Base-by-base conservation (phyloP, 129 eudicot species). In the Flaveria brownii region DNA sequence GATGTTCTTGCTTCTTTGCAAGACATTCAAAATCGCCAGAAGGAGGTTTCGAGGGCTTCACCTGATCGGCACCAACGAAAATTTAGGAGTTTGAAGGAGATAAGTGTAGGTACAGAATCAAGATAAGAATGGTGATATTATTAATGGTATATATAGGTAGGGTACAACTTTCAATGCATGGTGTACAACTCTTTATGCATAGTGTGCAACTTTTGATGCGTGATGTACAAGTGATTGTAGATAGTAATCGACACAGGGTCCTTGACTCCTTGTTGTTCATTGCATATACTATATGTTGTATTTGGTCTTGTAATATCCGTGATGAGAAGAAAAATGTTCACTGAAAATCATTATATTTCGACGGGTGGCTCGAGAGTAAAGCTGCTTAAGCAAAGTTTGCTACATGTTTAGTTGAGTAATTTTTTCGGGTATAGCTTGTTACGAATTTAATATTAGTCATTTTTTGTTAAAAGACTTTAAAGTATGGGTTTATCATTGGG, bases 1-100 rank as follows among this genome's bases (percentile, higher is more conserved):
- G 89, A 89, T 16, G 87, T 89, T 16, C 78, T 91, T 28, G 81
- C 87, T 7, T 28, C 82, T 1, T 81, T 91, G 49, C 81, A 77
- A 78, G 78, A 82, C 9, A 80, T 82, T 64, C 76, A 80, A 78
- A 91, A 79, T 20, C 66, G 71, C 7, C 69, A 73, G 2, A 83
- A 81, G 45, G 84, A 81, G 64, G 74, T 66, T 10, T 59, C 57
- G 10, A 60, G 83, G 80, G 52, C 25, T 18, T 55, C 75, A 1
- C 79, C 70, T 22, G 69, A 60, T 46, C 70, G 41, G 14, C 76
- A 74, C 50, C 52, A 66, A 42, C 26, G 46, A 12, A 72, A 50
- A 15, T 16, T 78, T 30, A 59, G 45, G 59, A 26, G 55, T 61
- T 74, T 62, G 16, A 69, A 70, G 75, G 81, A 77, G 75, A 60